Percentiles rank a stretch among this genome's conserved stretches.
These are phyloP conservation scores for Herpotrichia juniperi DNA, from an alignment of 2,329 filamentous ascomycete genomes.

Conservation along the genomic window DNA sequence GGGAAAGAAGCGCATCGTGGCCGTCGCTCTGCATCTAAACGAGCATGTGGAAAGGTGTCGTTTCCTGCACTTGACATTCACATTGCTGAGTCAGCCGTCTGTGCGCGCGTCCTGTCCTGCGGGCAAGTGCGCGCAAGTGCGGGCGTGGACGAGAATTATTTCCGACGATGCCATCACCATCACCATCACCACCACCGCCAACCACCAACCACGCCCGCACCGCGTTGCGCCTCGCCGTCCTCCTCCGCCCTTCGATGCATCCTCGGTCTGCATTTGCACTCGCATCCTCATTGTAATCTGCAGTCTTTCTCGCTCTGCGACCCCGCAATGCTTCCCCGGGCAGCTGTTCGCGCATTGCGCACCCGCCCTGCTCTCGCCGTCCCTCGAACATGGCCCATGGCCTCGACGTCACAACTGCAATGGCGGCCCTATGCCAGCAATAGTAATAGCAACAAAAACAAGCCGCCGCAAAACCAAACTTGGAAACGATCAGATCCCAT, in stretches of 20 bases:
- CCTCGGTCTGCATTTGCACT: slow-evolving; percentile 5
- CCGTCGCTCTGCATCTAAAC: background rate
- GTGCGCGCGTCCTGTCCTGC: background rate
- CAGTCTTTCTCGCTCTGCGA: slow-evolving; percentile 10
- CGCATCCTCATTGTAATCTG: slow-evolving; percentile 20
- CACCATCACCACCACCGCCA: background rate
- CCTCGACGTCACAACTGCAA: slow-evolving; percentile 26
- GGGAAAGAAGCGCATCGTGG: slow-evolving; percentile 14
- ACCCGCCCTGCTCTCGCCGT: slow-evolving; percentile 30
- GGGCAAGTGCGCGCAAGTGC: background rate
- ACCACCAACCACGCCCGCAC: background rate
- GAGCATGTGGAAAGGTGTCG: background rate
- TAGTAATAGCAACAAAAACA: slow-evolving; percentile 21
- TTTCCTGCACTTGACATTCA: background rate
- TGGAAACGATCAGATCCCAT: slow-evolving; percentile 50
- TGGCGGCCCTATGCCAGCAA: slow-evolving; percentile 25
- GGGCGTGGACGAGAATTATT: no score
- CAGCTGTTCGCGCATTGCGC: slow-evolving; percentile 41
- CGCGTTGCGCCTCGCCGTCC: slow-evolving; percentile 5
- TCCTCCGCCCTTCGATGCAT: slow-evolving; percentile 13
- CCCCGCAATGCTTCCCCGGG: slow-evolving; percentile 42
- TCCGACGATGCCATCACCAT: background rate
- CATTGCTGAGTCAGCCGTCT: background rate
- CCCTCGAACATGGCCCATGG: slow-evolving; percentile 30
- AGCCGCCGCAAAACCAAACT: slow-evolving; percentile 42